These are phyloP conservation scores for Vitis hybrid DNA, from an alignment of 177 flowering plant genomes.

Conservation along the genomic window DNA sequence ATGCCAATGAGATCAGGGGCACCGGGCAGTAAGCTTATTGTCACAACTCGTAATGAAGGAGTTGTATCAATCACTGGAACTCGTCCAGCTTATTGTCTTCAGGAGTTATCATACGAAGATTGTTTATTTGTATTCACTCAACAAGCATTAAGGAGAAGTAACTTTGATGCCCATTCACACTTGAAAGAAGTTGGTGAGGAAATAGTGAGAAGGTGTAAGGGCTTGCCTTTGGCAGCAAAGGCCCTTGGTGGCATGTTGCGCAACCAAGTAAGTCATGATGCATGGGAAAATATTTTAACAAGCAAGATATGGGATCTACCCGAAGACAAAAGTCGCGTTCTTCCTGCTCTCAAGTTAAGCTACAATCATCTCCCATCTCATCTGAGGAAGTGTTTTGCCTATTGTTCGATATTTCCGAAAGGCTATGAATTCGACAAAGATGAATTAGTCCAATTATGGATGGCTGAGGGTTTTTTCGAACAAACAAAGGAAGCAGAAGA, in stretches of 20 bases:
- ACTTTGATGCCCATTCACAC: background rate
- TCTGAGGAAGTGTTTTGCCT: too few relatives aligned
- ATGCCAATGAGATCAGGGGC: too few relatives aligned
- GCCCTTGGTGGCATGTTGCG: conserved; percentile 16
- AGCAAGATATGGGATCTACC: conserved; percentile 9
- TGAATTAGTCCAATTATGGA: too few relatives aligned
- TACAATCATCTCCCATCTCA: background rate
- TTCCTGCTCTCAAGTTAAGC: conserved; percentile 14
- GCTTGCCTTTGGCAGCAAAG: conserved; percentile 24
- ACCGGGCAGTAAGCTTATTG: too few relatives aligned
- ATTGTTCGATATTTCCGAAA: too few relatives aligned
- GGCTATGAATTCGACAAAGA: too few relatives aligned
- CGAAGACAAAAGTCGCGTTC: background rate
- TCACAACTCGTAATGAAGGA: too few relatives aligned
- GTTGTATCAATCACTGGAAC: too few relatives aligned
- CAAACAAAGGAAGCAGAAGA: too few relatives aligned
- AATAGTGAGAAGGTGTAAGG: conserved; percentile 20
- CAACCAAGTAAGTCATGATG: background rate
- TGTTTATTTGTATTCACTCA: conserved; percentile 8
- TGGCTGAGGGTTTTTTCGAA: too few relatives aligned
- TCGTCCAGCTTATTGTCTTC: background rate
- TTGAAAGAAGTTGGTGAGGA: conserved; percentile 1
- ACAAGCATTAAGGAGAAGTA: conserved; percentile 1
- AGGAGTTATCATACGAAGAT: conserved; percentile 5
- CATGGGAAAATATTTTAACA: conserved; percentile 16